Evolutionary conservation across 306 rosid genomes (phyloP).

Genomic region (Prunus padus): DNA sequence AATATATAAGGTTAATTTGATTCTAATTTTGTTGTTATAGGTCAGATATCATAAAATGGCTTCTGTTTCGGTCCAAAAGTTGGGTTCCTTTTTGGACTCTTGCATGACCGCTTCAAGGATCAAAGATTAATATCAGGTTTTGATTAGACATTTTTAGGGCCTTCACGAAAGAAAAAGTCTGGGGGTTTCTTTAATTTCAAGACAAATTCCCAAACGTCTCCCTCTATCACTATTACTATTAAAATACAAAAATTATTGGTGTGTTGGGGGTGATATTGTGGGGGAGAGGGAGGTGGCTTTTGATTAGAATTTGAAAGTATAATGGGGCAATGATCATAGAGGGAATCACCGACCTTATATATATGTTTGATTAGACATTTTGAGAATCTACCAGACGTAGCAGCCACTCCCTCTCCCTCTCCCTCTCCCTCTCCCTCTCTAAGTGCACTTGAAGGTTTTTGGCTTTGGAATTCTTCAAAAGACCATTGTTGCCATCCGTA

Average conservation of each 20-base stretch:
- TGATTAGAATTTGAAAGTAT: slow-evolving; percentile 34
- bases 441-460: slow-evolving; percentile 9
- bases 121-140: slow-evolving; percentile 26
- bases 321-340: slow-evolving; percentile 38
- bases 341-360: slow-evolving; percentile 48
- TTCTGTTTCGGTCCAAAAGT: slow-evolving; percentile 51
- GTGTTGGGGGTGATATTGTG: slow-evolving; percentile 35
- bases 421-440: slow-evolving; percentile 22
- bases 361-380: slow-evolving; percentile 60
- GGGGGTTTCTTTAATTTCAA: slow-evolving; percentile 18
- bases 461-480: slow-evolving; percentile 35
- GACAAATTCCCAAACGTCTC: slow-evolving; percentile 37
- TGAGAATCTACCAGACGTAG: slow-evolving; percentile 49
- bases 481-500: slow-evolving; percentile 31
- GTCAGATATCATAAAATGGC: slow-evolving; percentile 34
- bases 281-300: slow-evolving; percentile 33
- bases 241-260: slow-evolving; percentile 1
- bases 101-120: slow-evolving; percentile 16
- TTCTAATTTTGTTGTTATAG: slow-evolving; percentile 21
- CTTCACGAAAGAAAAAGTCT: background rate
- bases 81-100: slow-evolving; percentile 18
- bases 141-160: slow-evolving; percentile 41
- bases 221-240: background rate
- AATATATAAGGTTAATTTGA: background rate
- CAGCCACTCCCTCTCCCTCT: slow-evolving; percentile 27